Base-by-base conservation (phyloP, 306 rosid species). In the Heteromeles arbutifolia region DNA sequence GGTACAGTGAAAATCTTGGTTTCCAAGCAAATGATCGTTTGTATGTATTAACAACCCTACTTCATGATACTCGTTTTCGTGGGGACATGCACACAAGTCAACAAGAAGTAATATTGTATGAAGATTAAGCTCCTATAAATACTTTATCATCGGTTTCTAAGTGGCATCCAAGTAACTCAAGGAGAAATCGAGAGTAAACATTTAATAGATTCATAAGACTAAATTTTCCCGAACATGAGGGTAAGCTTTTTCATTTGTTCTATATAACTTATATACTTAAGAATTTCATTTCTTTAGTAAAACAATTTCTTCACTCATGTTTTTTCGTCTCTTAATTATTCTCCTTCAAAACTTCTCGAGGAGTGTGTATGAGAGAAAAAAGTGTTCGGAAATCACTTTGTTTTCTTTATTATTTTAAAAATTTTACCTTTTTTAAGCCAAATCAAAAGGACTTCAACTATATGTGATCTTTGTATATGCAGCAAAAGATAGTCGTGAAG, bases 401-500 rank as follows among this genome's bases (percentile, higher is more conserved):
- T 22, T 22, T 12, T 57, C 26, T 57, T 11, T 10, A 22, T 24
- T 58, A 58, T 22, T 58, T 58, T 25, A 12, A 58, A 48, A 0
- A 0, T 48, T 58, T 58, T 15, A 58, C 3, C 6, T 58, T 4
- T 10, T 3, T 22, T 0, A 9, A 22, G 17, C 28, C 15, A 58
- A 10, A 54, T 58, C 3, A 11, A 24, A 57, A 2, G 4, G 63
- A 29, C 29, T 57, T 57, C 26, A 61, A 11, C 10, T 59, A 5
- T 2, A 26, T 61, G 1, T 61, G 34, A 61, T 61, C 19, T 2
- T 24, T 61, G 3, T 61, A 2, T 61, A 26, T 21, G 72, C 72
- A 67, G 71, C 71, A 67, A 67, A 84, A 84, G 67, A 81, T 86
- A 6, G 79, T 81, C 10, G 24, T 84, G 34, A 82, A 74, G 80